A percentile compares a stretch with the other conserved stretches of the same genome.
These are phyloP conservation scores for Onygena corvina DNA, from an alignment of 2,329 filamentous ascomycete species.

Conservation along the genomic window DNA sequence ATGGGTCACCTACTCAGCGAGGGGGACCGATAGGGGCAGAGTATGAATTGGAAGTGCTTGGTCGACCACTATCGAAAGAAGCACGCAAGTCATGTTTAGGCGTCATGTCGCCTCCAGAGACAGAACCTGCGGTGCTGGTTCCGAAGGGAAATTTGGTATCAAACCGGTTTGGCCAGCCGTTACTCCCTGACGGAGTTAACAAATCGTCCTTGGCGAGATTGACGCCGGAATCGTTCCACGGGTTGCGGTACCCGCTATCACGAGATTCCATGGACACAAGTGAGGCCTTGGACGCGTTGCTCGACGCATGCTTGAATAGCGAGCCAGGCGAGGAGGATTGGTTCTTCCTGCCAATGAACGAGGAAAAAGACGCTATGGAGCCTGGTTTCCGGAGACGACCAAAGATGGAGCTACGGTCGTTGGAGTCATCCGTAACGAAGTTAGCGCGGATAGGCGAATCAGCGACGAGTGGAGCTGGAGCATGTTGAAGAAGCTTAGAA, in stretches of 20 bases:
- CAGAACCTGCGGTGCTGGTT: constrained; percentile 19
- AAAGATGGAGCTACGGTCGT: constrained; percentile 72
- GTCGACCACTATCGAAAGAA: constrained; percentile 82
- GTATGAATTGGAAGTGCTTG: constrained; percentile 95
- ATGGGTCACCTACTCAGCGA: constrained; percentile 52
- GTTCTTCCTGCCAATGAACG: constrained; percentile 95
- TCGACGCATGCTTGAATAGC: constrained; percentile 84
- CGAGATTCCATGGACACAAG: constrained; percentile 93
- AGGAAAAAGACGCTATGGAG: constrained; percentile 86
- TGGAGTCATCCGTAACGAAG: constrained; percentile 64
- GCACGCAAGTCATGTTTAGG: constrained; percentile 72
- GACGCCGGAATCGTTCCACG: constrained; percentile 95
- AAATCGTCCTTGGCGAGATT: constrained; percentile 80
- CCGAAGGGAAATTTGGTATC: constrained; percentile 57
- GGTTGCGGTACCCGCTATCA: constrained; percentile 88
- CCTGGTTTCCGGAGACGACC: constrained; percentile 89
- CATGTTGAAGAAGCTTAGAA: constrained; percentile 89
- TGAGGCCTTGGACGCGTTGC: constrained; percentile 84
- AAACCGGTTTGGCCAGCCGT: constrained; percentile 40
- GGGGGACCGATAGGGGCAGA: constrained; percentile 81
- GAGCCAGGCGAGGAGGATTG: constrained; percentile 72
- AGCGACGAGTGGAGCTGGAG: constrained; percentile 63
- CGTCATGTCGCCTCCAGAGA: constrained; percentile 61
- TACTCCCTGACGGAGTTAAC: constrained; percentile 44
- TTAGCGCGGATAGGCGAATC: constrained; percentile 80